Conservation (phyloP, 192 early-diverging fungal genomes). For the Dissophora ornata region DNA sequence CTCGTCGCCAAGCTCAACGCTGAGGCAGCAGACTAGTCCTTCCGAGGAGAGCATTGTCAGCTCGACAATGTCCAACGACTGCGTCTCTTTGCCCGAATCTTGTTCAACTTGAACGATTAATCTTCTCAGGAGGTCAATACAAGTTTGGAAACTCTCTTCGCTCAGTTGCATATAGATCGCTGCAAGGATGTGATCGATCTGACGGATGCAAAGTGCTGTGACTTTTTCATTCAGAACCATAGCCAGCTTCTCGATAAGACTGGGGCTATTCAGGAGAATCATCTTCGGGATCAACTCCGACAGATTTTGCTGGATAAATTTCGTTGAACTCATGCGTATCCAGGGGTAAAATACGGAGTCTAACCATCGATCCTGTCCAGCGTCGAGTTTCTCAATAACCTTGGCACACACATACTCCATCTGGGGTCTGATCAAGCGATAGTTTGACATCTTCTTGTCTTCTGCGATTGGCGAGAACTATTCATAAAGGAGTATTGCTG, state of each 20-base stretch:
- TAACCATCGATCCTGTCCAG: slow-evolving; percentile 23
- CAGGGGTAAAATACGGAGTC: slow-evolving; percentile 18
- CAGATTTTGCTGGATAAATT: slow-evolving; percentile 26
- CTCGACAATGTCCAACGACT: neutral
- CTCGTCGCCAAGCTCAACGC: slow-evolving; percentile 31
- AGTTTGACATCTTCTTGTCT: slow-evolving; percentile 15
- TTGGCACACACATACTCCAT: slow-evolving; percentile 19
- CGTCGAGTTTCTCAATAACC: slow-evolving; percentile 22
- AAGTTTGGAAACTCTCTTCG: neutral
- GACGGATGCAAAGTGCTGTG: slow-evolving; percentile 24
- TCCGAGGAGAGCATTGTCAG: slow-evolving; percentile 17
- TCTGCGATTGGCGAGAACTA: slow-evolving; percentile 29
- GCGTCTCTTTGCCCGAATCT: neutral
- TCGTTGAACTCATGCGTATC: slow-evolving; percentile 11
- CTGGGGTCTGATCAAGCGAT: slow-evolving; percentile 18
- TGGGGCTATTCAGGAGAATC: slow-evolving; percentile 14
- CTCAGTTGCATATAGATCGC: slow-evolving; percentile 19
- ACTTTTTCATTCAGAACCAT: neutral
- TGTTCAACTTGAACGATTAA: slow-evolving; percentile 13
- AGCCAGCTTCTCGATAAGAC: slow-evolving; percentile 25
- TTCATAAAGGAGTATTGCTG: neutral
- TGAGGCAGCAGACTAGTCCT: slow-evolving; percentile 25
- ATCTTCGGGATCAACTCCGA: slow-evolving; percentile 23
- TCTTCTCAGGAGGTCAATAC: slow-evolving; percentile 18
- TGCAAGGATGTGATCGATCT: slow-evolving; percentile 31